Evolutionary conservation across 257 asterid genomes (phyloP).

Genomic region (Solanum habrochaites): DNA sequence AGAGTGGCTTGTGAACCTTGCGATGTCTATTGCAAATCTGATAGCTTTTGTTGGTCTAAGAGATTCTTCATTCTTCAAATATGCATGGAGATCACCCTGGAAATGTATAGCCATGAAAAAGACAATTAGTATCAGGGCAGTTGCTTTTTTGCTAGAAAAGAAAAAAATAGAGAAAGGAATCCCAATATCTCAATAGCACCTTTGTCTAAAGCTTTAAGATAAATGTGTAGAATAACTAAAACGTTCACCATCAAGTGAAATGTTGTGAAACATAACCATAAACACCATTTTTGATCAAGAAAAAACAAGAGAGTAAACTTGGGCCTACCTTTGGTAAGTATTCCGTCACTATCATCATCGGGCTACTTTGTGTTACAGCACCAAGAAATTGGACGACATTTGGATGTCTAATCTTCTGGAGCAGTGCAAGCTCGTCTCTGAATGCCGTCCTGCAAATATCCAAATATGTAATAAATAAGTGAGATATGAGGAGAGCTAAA

Average conservation of each 20-base stretch:
- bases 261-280: not conserved
- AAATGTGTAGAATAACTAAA: not conserved
- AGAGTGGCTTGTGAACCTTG: slow-evolving; percentile 41
- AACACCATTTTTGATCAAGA: not conserved
- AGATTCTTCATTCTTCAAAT: slow-evolving; percentile 52
- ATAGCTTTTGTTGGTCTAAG: slow-evolving; percentile 83
- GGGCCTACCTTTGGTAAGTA: slow-evolving; percentile 76
- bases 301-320: not conserved
- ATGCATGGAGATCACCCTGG: slow-evolving; percentile 83
- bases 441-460: slow-evolving; percentile 56
- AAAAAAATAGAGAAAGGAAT: not conserved
- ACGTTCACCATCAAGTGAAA: not conserved
- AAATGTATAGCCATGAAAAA: not conserved
- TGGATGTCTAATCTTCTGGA: slow-evolving; percentile 93
- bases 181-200: no score
- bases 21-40: slow-evolving; percentile 91
- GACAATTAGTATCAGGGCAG: not conserved
- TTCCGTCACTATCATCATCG: slow-evolving; percentile 98
- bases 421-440: slow-evolving; percentile 80
- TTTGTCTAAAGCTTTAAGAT: not conserved
- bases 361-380: slow-evolving; percentile 94
- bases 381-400: slow-evolving; percentile 97
- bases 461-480: not conserved
- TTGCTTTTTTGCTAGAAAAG: not conserved
- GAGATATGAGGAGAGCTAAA: not conserved